Percentiles rank a stretch among this genome's conserved stretches.
Conservation (phyloP, 83 land plant genomes). For the Isoetes engelmannii region DNA sequence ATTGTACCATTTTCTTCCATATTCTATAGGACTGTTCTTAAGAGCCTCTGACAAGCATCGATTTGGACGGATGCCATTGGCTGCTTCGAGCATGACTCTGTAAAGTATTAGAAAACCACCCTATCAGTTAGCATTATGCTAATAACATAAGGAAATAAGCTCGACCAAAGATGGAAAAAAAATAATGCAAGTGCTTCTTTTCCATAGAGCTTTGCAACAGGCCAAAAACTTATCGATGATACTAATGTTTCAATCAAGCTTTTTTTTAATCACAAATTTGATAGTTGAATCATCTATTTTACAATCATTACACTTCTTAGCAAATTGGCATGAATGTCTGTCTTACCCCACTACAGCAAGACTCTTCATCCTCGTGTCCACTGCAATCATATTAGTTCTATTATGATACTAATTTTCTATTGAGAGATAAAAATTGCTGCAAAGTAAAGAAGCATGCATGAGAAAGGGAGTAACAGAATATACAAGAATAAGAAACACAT, state of each 20-base stretch:
- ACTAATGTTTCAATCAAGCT: background rate
- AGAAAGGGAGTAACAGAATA: background rate
- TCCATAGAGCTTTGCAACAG: background rate
- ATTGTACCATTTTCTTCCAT: constrained; percentile 15
- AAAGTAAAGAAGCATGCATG: background rate
- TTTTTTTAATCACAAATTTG: background rate
- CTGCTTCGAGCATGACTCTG: constrained; percentile 23
- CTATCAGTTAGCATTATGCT: background rate
- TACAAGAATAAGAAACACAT: too few relatives aligned
- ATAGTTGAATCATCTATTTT: background rate
- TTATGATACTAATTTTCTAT: background rate
- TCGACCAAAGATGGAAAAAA: background rate
- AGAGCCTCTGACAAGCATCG: constrained; percentile 19
- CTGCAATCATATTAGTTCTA: constrained; percentile 12
- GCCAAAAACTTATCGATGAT: background rate
- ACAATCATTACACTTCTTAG: too few relatives aligned
- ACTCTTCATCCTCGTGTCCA: constrained; percentile 9
- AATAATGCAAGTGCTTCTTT: background rate
- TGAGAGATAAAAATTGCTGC: background rate
- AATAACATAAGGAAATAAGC: background rate
- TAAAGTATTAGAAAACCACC: background rate
- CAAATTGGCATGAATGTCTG: too few relatives aligned
- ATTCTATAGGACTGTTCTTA: constrained; percentile 17
- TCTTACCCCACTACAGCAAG: constrained; percentile 29
- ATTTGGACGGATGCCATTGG: constrained; percentile 13